Base-by-base conservation (phyloP, 2,329 filamentous ascomycete species). In the Ophiostoma sp. region DNA sequence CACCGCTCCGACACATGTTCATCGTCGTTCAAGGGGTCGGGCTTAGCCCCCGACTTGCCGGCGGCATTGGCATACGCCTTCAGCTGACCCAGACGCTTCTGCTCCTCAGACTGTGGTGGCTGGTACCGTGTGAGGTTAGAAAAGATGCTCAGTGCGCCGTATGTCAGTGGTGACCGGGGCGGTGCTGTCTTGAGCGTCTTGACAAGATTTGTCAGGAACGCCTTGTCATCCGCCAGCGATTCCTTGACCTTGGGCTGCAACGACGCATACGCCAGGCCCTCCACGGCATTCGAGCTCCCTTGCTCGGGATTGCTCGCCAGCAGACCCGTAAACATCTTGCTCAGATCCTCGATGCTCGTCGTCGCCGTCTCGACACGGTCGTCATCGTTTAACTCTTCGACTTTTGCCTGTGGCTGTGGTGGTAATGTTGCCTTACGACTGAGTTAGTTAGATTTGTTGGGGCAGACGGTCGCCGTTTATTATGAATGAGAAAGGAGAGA, bases 21-120 rank as follows among this genome's bases (percentile, higher is more conserved):
- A 73, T 97, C 91, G 75, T 94, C 89, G 73, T 96, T 91, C 0
- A 97, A 85, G 8, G 89, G 88, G 79, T 95, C 89, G 0, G 87
- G 84, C 2, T 86, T 83, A 22, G n/a, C 28, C 0, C 87, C 80
- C 2, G 59, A 31, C 75, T 89, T 88, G 78, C 93, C 94, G 5
- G 91, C 90, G 0, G 94, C 92, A 79, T 97, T 93, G 17, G 96
- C 96, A 78, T 98, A 99, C 1, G 94, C 93, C 84, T 97, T 98
- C 61, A 99, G 87, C 80, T 99, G 93, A 6, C 89, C 89, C 84
- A 99, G 93, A 79, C 93, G 94, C 83, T 95, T 96, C 78, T 98
- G 92, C 81, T 99, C 96, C 76, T 98, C 95, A 0, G 93, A 91
- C 55, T 95, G 85, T 8, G 85, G 85, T 7, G 94, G 94, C 55